Evolutionary conservation across 768 basidiomycete genomes (phyloP).

Genomic region (Tremella fuciformis): DNA sequence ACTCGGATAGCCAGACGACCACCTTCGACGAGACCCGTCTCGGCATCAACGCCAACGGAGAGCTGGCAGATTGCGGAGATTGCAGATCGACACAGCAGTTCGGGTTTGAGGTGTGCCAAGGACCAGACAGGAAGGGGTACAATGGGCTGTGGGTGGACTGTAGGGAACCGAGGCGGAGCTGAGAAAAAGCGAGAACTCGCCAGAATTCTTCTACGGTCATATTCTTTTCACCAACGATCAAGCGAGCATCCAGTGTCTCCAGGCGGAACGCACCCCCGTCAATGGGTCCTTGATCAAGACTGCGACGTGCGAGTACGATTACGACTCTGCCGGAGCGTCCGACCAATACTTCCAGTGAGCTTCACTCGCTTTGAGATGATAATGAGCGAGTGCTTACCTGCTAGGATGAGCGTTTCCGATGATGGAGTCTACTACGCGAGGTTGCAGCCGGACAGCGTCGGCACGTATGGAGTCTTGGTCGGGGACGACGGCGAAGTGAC

Average conservation of each 20-base stretch:
- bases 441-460: no score
- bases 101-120: slow-evolving; percentile 29
- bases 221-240: slow-evolving; percentile 17
- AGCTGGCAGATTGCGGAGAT: slow-evolving; percentile 23
- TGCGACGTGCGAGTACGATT: slow-evolving; percentile 22
- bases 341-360: slow-evolving; percentile 19
- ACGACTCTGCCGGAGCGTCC: slow-evolving; percentile 10
- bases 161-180: no score
- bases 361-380: no score
- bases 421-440: no score
- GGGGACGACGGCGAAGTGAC: slow-evolving; percentile 8
- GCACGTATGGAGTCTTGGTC: background rate
- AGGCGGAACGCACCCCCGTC: slow-evolving; percentile 5
- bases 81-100: slow-evolving; percentile 26
- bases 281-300: slow-evolving; percentile 10
- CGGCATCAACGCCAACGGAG: slow-evolving; percentile 14
- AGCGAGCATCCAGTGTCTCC: slow-evolving; percentile 15
- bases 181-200: slow-evolving; percentile 15
- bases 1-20: slow-evolving; percentile 13
- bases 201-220: slow-evolving; percentile 23
- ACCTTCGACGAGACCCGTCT: slow-evolving; percentile 22
- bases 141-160: slow-evolving; percentile 19
- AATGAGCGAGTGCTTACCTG: no score
- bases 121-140: slow-evolving; percentile 13
- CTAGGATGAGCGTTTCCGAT: no score